A percentile compares a stretch with the other conserved stretches of the same genome.
Conservation (phyloP, 306 rosid genomes). For the Rosa rugosa region DNA sequence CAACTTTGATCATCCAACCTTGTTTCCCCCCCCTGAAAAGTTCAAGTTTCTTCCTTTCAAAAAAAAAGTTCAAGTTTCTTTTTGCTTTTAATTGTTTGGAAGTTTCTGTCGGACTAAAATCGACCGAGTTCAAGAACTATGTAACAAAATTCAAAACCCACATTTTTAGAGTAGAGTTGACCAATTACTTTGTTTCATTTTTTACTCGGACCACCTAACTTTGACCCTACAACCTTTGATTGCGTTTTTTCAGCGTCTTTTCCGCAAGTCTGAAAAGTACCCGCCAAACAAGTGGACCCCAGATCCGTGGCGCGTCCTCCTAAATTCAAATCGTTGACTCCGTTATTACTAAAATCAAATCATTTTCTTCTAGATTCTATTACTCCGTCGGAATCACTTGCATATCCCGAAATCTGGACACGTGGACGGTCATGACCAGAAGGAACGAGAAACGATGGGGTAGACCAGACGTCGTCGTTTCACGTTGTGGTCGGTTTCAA, state of each 20-base stretch:
- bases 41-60: neutral
- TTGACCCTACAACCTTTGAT: conserved; percentile 19
- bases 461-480: neutral
- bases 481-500: neutral
- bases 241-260: neutral
- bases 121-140: neutral
- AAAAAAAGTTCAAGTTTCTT: neutral
- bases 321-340: neutral
- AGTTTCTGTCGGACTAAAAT: neutral
- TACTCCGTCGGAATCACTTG: neutral
- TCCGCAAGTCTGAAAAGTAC: conserved; percentile 6
- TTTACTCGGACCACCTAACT: conserved; percentile 34
- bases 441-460: neutral
- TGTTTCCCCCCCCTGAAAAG: neutral
- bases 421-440: conserved; percentile 20
- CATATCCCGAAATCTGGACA: neutral
- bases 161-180: conserved; percentile 32
- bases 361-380: neutral
- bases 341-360: neutral
- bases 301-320: neutral
- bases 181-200: neutral
- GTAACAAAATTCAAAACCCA: conserved; percentile 28
- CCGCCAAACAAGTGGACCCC: neutral
- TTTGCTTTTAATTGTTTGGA: neutral
- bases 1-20: neutral